These are phyloP conservation scores for Diddensiella santjacobensis DNA, from an alignment of 805 yeast species.

Conservation along the genomic window DNA sequence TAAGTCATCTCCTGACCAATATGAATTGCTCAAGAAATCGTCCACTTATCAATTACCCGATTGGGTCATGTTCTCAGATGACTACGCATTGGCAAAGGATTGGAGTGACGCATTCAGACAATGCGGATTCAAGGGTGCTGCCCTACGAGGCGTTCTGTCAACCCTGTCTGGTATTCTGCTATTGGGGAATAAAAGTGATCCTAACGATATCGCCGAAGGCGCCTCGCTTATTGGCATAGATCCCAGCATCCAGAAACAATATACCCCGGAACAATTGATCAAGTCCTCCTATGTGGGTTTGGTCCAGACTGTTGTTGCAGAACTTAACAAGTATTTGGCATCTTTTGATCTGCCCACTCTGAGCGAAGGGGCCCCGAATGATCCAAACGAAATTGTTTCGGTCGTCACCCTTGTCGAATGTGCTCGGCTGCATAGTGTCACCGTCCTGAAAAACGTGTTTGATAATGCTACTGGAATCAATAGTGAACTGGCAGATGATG, in stretches of 20 bases:
- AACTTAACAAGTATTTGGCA: conserved; percentile 34
- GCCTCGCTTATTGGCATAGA: conserved; percentile 39
- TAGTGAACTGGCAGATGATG: conserved; percentile 37
- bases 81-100: conserved; percentile 38
- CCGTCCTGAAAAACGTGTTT: conserved; percentile 33
- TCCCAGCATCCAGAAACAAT: conserved; percentile 26
- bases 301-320: conserved; percentile 31
- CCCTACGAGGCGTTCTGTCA: conserved; percentile 32
- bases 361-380: conserved; percentile 20
- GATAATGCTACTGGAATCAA: conserved; percentile 36
- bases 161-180: conserved; percentile 38
- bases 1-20: conserved; percentile 28
- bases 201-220: conserved; percentile 38
- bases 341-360: conserved; percentile 26
- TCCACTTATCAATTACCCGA: conserved; percentile 32
- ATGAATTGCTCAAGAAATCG: conserved; percentile 30
- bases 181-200: conserved; percentile 32
- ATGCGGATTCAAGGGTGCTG: conserved; percentile 34
- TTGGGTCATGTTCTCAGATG: conserved; percentile 37
- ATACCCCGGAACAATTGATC: conserved; percentile 32
- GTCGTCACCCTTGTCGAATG: conserved; percentile 38
- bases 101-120: conserved; percentile 38
- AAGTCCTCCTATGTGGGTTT: conserved; percentile 34
- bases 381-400: conserved; percentile 31
- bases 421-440: conserved; percentile 23